Conservation (phyloP, 495 filamentous ascomycete species). For the Lindgomyces ingoldianus region DNA sequence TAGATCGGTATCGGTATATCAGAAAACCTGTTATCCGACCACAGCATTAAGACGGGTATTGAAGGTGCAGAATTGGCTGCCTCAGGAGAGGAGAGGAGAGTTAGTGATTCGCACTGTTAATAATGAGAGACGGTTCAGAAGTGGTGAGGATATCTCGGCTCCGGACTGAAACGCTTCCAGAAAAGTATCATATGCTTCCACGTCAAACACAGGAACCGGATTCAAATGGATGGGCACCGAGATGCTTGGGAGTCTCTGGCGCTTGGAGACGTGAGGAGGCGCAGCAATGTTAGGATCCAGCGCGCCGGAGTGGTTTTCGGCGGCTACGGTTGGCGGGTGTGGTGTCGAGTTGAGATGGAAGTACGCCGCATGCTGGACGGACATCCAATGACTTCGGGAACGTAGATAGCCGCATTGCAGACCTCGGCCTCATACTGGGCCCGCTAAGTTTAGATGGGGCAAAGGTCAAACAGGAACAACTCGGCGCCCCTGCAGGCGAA, state of each 20-base stretch:
- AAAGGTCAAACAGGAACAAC: slow-evolving; percentile 33
- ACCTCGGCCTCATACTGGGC: slow-evolving; percentile 14
- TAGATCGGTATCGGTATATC: too few species aligned
- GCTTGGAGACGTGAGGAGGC: slow-evolving; percentile 14
- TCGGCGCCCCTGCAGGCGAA: slow-evolving; percentile 25
- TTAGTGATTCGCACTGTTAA: slow-evolving; percentile 5
- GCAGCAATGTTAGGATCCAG: neutral
- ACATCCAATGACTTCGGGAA: slow-evolving; percentile 32
- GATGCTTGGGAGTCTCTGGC: slow-evolving; percentile 11
- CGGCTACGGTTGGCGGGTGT: slow-evolving; percentile 19
- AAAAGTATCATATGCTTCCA: slow-evolving; percentile 27
- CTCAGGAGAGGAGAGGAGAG: slow-evolving; percentile 5
- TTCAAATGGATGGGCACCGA: neutral
- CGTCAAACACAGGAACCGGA: slow-evolving; percentile 19
- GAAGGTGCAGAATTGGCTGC: slow-evolving; percentile 17
- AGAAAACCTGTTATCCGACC: slow-evolving; percentile 13
- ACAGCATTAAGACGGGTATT: slow-evolving; percentile 29
- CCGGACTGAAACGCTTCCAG: slow-evolving; percentile 32
- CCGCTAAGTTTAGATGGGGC: slow-evolving; percentile 31
- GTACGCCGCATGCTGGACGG: slow-evolving; percentile 22
- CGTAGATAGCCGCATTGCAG: slow-evolving; percentile 32
- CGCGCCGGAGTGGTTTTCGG: neutral
- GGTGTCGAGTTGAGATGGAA: neutral
- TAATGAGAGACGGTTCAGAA: slow-evolving; percentile 12
- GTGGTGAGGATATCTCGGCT: slow-evolving; percentile 1